Base-by-base conservation (phyloP, 2,329 filamentous ascomycete species). In the Fusarium aywerte region DNA sequence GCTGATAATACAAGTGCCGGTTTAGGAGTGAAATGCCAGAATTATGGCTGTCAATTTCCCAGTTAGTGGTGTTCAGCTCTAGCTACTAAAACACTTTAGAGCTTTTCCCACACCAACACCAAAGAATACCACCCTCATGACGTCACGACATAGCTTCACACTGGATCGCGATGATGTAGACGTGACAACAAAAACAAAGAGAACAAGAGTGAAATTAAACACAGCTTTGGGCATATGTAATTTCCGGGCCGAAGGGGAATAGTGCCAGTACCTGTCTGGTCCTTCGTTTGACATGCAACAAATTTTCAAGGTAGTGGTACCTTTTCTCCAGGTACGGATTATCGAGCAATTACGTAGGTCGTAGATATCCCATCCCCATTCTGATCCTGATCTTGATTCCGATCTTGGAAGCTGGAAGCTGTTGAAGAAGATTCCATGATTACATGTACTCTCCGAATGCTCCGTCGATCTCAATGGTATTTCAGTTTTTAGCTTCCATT, bases 151-250 rank as follows among this genome's bases (percentile, higher is more conserved):
- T 44, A 53, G 27, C 56, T 64, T 55, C 53, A 55, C 16, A 39
- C 54, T 45, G 49, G 50, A 68, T 60, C 56, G 59, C 42, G 65
- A 73, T 72, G 67, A 73, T 73, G 68, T 68, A 57, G 63, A 51
- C 51, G 67, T 70, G 59, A 73, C 70, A 70, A n/a, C 43, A 43
- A 64, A 35, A 44, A 35, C 29, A 52, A 31, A 27, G 21, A 18
- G 10, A 31, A 23, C 7, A 36, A 39, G 18, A 50, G 33, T 23
- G 45, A 42, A 52, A 31, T 51, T 54, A 44, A 60, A 7, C 18
- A 43, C 25, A 36, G 55, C 3, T 39, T 61, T n/a, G n/a, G n/a
- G 27, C 50, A 38, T 27, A n/a, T n/a, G n/a, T n/a, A 32, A 36
- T 23, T 38, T 31, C 48, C 43, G 56, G 42, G 45, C 59, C 50